Percentiles rank a stretch among this genome's conserved stretches.
phyloP scores from a whole-genome alignment of 345 rosid genomes.

The Pugionium dolabratum region DNA sequence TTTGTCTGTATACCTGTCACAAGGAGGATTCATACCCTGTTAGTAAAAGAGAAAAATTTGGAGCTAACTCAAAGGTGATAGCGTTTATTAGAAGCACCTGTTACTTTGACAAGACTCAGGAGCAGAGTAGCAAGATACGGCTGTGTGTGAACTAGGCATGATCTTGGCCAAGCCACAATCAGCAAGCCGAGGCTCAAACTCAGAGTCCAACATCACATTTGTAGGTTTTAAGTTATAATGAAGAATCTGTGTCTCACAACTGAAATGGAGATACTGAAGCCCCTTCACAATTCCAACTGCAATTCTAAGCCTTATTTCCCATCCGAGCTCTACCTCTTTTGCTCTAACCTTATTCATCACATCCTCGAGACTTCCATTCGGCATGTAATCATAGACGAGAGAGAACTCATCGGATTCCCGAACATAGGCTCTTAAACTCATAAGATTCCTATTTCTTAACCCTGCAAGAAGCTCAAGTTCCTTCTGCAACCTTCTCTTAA shows the following conservation, averaged over 20 bases:
- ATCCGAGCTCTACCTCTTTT: conserved; percentile 63
- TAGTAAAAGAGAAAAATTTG: conserved; percentile 20
- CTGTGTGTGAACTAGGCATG: conserved; percentile 54
- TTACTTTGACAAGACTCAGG: conserved; percentile 74
- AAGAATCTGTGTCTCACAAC: conserved; percentile 67
- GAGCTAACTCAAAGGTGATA: conserved; percentile 15
- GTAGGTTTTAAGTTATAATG: conserved; percentile 82
- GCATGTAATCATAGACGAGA: conserved; percentile 80
- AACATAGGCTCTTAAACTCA: conserved; percentile 89
- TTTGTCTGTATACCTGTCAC: conserved; percentile 74
- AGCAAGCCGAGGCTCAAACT: conserved; percentile 78
- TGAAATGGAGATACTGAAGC: conserved; percentile 77
- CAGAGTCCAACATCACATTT: conserved; percentile 92
- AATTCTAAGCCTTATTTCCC: conserved; percentile 84
- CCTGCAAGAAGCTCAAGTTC: conserved; percentile 81
- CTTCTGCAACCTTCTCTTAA: conserved; percentile 73
- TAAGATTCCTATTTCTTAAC: conserved; percentile 76
- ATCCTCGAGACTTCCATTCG: conserved; percentile 85
- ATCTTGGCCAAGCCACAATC: conserved; percentile 78
- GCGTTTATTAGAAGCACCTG: conserved; percentile 52
- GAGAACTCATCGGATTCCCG: conserved; percentile 69
- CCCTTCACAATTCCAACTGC: conserved; percentile 92
- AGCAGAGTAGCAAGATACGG: conserved; percentile 59
- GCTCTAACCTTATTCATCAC: conserved; percentile 70
- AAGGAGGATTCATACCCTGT: conserved; percentile 15